Evolutionary conservation across 257 asterid species (phyloP).

Genomic region (Gentiana straminea): DNA sequence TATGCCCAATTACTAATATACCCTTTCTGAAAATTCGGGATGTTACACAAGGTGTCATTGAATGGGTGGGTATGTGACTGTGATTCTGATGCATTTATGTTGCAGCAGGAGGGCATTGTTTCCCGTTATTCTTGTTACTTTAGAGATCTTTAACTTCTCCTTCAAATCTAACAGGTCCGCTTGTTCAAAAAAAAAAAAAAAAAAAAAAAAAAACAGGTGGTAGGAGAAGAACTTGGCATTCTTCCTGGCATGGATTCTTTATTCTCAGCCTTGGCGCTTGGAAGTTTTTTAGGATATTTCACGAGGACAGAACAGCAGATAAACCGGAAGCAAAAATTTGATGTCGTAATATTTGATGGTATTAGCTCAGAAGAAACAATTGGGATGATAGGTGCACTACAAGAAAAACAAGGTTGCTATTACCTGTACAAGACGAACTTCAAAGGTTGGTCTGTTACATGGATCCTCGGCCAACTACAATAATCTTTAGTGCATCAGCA

Average conservation of each 20-base stretch:
- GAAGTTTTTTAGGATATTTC: conserved; percentile 42
- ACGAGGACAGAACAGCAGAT: conserved; percentile 19
- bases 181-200: too few species aligned
- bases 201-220: conserved; percentile 49
- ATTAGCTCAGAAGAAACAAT: conserved; percentile 76
- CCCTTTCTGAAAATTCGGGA: too few species aligned
- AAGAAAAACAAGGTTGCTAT: neutral
- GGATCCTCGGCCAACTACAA: conserved; percentile 35
- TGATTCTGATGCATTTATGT: neutral
- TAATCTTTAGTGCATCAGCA: conserved; percentile 33
- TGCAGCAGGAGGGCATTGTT: neutral
- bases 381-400: conserved; percentile 63
- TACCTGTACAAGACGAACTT: conserved; percentile 47
- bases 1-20: too few species aligned
- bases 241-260: conserved; percentile 99
- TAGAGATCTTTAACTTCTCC: conserved; percentile 12
- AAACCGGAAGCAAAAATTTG: conserved; percentile 37
- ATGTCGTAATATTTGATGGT: conserved; percentile 73
- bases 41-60: conserved; percentile 83
- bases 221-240: conserved; percentile 94
- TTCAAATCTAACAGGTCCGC: neutral
- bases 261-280: conserved; percentile 73
- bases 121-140: neutral
- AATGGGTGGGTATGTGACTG: conserved; percentile 82
- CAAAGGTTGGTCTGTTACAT: conserved; percentile 29